Base-by-base conservation (phyloP, 2,329 filamentous ascomycete species). In the Aspergillus tubingensis region DNA sequence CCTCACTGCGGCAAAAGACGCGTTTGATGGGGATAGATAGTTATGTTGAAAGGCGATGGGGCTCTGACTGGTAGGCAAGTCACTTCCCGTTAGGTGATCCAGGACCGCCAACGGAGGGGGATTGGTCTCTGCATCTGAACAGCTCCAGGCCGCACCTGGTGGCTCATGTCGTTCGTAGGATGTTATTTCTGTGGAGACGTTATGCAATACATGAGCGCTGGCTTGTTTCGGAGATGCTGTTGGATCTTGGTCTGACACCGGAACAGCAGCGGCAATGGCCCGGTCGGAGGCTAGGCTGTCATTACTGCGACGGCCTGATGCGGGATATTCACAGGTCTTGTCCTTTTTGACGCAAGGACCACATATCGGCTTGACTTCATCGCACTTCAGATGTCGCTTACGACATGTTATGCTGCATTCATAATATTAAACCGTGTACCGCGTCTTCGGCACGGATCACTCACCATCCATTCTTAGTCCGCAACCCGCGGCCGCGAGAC, bases 1-100 rank as follows among this genome's bases (percentile, higher is more conserved):
- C 61, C 79, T 76, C 52, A 81, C 67, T 6, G 80, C 79, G 15
- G 79, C 80, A 13, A 76, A 74, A 49, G 76, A 76, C 2, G 63
- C 67, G 19, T 66, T 66, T 8, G 69, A 70, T 8, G 65, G 58
- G 4, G 62, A 61, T 30, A 62, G 64, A 6, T 60, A 59, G 21
- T 23, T 23, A 30, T 17, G 44, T 7, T 25, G 44, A 49, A 49
- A 49, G 7, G 44, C 13, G 15, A 49, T 30, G 3, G 44, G 44
- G 4, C 44, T 49, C 15, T 30, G 44, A 3, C 23, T 8, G 15
- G 8, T 8, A 30, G 13, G 6, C 23, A 49, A 23, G 10, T 48
- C 21, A 13, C 5, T 15, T 13, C 21, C 44, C 11, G 44, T 21
- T 8, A 48, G 44, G 10, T 49, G 44, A 8, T 49, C 23, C 23